A percentile compares a stretch with the other conserved stretches of the same genome.
Conservation (phyloP, 1,139 yeast species). For the Diutina rugosa region DNA sequence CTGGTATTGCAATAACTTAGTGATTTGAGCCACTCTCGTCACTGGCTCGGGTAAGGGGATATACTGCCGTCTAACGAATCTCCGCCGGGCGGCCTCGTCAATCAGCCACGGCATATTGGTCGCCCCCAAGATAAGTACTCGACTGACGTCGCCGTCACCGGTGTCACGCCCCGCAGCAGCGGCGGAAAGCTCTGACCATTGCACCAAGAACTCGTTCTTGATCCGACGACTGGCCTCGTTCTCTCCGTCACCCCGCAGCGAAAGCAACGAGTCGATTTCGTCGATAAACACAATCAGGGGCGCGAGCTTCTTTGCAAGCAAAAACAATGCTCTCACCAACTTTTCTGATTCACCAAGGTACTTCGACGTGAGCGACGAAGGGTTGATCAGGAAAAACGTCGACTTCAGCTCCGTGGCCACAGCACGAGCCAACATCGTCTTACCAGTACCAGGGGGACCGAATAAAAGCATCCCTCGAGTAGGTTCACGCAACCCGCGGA, state of each 20-base stretch:
- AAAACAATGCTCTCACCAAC: constrained; percentile 78
- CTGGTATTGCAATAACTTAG: constrained; percentile 60
- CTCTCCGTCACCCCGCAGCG: constrained; percentile 80
- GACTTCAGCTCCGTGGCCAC: constrained; percentile 95
- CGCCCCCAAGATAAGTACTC: constrained; percentile 90
- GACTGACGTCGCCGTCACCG: constrained; percentile 30
- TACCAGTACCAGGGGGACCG: constrained; percentile 99
- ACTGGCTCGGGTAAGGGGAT: constrained; percentile 89
- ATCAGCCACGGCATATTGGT: constrained; percentile 97
- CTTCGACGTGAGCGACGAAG: constrained; percentile 86
- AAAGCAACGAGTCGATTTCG: constrained; percentile 85
- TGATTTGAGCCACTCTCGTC: constrained; percentile 64
- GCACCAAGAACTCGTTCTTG: constrained; percentile 88
- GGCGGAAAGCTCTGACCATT: constrained; percentile 88
- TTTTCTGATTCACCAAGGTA: constrained; percentile 92
- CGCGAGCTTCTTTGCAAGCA: constrained; percentile 73
- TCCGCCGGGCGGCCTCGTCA: constrained; percentile 94
- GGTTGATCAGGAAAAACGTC: constrained; percentile 85
- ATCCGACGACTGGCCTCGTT: constrained; percentile 86
- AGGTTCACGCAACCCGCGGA: constrained; percentile 86
- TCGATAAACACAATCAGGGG: constrained; percentile 94
- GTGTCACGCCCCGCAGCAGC: constrained; percentile 75
- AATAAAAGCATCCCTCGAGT: constrained; percentile 91
- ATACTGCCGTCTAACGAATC: constrained; percentile 87
- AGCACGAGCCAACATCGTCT: constrained; percentile 94